These are phyloP conservation scores for Candida sp. DNA, from an alignment of 1,139 yeast species.

Conservation along the genomic window DNA sequence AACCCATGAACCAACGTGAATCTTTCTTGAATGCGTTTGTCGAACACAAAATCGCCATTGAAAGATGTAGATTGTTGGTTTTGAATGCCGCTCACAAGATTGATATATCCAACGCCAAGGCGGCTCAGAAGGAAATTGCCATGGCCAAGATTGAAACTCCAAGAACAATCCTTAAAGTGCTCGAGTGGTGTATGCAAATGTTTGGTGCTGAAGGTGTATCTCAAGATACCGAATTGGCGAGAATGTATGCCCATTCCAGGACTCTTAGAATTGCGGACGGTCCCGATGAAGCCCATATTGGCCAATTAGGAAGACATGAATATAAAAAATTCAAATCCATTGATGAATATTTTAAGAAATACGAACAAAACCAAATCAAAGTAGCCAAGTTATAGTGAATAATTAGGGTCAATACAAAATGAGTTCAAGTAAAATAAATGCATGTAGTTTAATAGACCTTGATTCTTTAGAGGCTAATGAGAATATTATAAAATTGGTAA, in stretches of 20 bases:
- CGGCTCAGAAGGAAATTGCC: slow-evolving; percentile 58
- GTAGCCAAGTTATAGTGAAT: slow-evolving; percentile 23
- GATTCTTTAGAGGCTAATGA: no score
- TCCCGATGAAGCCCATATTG: slow-evolving; percentile 71
- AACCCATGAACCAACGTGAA: slow-evolving; percentile 52
- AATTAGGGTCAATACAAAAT: no score
- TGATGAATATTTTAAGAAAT: slow-evolving; percentile 29
- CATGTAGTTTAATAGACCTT: no score
- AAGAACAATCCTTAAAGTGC: slow-evolving; percentile 46
- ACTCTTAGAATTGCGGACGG: slow-evolving; percentile 72
- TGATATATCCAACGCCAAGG: slow-evolving; percentile 54
- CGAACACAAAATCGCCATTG: slow-evolving; percentile 56
- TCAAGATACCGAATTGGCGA: slow-evolving; percentile 62
- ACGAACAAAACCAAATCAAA: slow-evolving; percentile 16
- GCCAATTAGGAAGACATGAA: slow-evolving; percentile 54
- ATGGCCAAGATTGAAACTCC: slow-evolving; percentile 72
- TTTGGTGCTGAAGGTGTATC: slow-evolving; percentile 70
- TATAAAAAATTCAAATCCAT: slow-evolving; percentile 29
- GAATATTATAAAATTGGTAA: no score
- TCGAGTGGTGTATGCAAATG: slow-evolving; percentile 69
- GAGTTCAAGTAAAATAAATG: no score
- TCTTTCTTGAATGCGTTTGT: slow-evolving; percentile 51
- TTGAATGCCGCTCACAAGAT: slow-evolving; percentile 66
- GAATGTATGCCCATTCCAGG: slow-evolving; percentile 53
- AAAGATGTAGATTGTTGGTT: slow-evolving; percentile 55